Evolutionary conservation across 1,139 yeast genomes (phyloP), one percentile per base, ranked within the genome.

Genomic region (Candida pseudocylindracea): DNA sequence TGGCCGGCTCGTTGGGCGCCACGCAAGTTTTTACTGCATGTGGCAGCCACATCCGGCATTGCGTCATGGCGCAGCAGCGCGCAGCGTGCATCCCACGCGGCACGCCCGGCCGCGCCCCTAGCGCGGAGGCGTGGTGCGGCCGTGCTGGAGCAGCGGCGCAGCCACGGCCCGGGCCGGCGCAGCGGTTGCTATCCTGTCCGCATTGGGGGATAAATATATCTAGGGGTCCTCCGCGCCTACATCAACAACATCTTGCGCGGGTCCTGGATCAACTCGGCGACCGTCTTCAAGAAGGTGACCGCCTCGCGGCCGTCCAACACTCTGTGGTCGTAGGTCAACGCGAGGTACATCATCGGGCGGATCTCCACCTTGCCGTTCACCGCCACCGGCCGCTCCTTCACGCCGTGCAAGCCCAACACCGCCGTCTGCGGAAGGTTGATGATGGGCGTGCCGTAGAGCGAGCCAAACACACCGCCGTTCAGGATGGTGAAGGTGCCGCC

Each of bases 271-370:
- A 80, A 73, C 63, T 88, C 98, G 68, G 88, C 88, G 43, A 88
- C 72, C 32, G 93, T 80, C 65, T 73, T 83, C 60, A 88, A 70
- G 81, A 85, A 88, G 37, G 91, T 80, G 41, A 91, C 98, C 34
- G 96, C 96, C 63, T 88, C 99, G 61, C 98, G 79, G 46, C 99
- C 99, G 53, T 88, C 99, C 52, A 91, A 67, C 50, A 88, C 75
- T 67, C 98, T 78, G 65, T 88, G 99, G 54, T 88, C 99, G 55
- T 88, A 88, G 38, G 98, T 88, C 57, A 88, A 73, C 36, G 99
- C 99, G 51, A 91, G 63, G 69, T 88, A 91, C 98, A 91, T 91
- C 98, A 88, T 88, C 55, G 99, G 99, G 65, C 96, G 79, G 30
- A 91, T 69, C 44, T 80, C 98, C 45, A 88, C 69, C 65, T 88